These are phyloP conservation scores for Cucurbitaria berberidis DNA, from an alignment of 2,329 filamentous ascomycete genomes.

Conservation along the genomic window DNA sequence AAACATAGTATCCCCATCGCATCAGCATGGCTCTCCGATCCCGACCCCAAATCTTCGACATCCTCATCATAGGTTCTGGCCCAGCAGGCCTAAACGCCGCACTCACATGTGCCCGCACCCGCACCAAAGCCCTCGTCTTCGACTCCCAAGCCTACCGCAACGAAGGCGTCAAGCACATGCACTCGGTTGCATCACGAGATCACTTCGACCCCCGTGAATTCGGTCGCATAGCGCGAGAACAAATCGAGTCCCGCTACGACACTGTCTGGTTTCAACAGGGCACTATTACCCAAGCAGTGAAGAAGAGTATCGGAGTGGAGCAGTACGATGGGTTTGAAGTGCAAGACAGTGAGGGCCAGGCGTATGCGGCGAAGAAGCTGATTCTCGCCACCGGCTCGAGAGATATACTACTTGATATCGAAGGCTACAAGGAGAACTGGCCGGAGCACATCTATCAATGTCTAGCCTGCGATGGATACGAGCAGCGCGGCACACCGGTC, in stretches of 20 bases:
- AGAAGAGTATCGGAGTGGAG: constrained; percentile 19
- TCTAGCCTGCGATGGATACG: constrained; percentile 66
- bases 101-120: constrained; percentile 47
- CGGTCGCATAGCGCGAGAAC: constrained; percentile 39
- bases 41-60: constrained; percentile 33
- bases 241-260: constrained; percentile 47
- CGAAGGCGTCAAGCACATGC: constrained; percentile 52
- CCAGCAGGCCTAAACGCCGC: constrained; percentile 55
- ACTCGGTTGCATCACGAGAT: constrained; percentile 44
- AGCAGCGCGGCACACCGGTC: constrained; percentile 56
- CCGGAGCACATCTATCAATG: constrained; percentile 58
- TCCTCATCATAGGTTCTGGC: constrained; percentile 50
- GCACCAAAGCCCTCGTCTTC: constrained; percentile 52
- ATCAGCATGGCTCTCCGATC: constrained; percentile 17
- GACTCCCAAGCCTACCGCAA: constrained; percentile 55
- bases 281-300: constrained; percentile 28
- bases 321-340: constrained; percentile 46
- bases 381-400: constrained; percentile 61
- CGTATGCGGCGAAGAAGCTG: constrained; percentile 60
- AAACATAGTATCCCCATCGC: background rate
- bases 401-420: constrained; percentile 59
- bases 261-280: constrained; percentile 42
- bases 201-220: constrained; percentile 36
- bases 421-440: constrained; percentile 64
- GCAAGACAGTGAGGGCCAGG: constrained; percentile 51